phyloP scores from a whole-genome alignment of 164 flowering plant species.

The Cinnamomum chago region DNA sequence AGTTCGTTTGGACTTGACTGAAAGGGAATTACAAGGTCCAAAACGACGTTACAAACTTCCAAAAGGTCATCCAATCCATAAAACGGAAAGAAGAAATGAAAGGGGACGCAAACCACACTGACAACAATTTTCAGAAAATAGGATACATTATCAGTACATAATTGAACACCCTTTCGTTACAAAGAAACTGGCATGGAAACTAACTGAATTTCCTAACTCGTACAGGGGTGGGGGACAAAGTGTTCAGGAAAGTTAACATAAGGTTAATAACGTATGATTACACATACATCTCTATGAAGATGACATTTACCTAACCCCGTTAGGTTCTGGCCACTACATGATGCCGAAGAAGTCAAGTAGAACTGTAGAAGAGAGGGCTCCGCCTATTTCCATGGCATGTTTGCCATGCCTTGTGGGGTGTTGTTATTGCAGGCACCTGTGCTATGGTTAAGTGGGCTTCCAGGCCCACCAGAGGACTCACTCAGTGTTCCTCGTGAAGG shows the following conservation, averaged over 20 bases:
- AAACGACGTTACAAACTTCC: too few relatives aligned
- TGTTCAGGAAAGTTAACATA: background rate
- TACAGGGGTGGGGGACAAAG: background rate
- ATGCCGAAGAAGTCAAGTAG: background rate
- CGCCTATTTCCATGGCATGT: constrained; percentile 62
- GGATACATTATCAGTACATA: background rate
- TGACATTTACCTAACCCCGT: background rate
- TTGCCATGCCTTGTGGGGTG: constrained; percentile 40
- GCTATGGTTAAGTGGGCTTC: constrained; percentile 78
- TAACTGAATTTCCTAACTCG: background rate
- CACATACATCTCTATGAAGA: constrained; percentile 1
- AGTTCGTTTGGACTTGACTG: too few relatives aligned
- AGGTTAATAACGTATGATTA: background rate
- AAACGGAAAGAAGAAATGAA: too few relatives aligned
- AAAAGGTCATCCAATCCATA: too few relatives aligned
- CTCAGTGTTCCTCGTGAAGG: constrained; percentile 70
- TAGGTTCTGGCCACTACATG: background rate
- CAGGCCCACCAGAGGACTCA: constrained; percentile 86
- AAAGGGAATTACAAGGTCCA: too few relatives aligned
- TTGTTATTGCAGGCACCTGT: constrained; percentile 52
- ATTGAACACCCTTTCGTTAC: background rate
- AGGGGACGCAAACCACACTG: background rate
- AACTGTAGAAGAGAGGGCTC: background rate
- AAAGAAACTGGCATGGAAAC: background rate
- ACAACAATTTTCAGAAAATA: too few relatives aligned